Evolutionary conservation across 1,284 basidiomycete species (phyloP).

Genomic region (Pterulicium gracile): DNA sequence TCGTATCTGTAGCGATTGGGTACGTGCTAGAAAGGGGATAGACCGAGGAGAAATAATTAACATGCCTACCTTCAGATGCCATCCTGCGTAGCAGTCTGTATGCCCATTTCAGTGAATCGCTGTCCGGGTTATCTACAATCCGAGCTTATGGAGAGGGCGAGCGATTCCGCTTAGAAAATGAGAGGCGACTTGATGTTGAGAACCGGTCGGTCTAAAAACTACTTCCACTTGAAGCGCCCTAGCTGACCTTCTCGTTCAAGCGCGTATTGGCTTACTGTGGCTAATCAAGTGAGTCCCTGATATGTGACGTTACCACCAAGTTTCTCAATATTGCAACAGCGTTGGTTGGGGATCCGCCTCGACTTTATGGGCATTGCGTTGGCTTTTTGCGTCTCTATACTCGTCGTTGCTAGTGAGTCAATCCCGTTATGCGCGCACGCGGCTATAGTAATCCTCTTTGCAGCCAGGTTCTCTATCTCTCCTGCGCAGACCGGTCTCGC

Average conservation of each 20-base stretch:
- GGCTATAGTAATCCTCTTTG: constrained; percentile 22
- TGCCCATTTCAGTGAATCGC: constrained; percentile 83
- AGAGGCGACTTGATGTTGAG: constrained; percentile 74
- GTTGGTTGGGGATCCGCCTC: constrained; percentile 84
- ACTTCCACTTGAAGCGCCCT: constrained; percentile 1
- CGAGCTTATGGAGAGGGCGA: constrained; percentile 71
- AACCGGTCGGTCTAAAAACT: constrained; percentile 41
- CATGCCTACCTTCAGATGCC: constrained; percentile 31
- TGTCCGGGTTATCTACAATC: constrained; percentile 78
- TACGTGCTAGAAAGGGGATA: constrained; percentile 13
- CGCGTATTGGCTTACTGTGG: constrained; percentile 71
- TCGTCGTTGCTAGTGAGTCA: not conserved
- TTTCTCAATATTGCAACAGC: no score
- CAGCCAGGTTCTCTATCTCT: constrained; percentile 71
- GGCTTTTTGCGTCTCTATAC: constrained; percentile 33
- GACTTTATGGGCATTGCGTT: constrained; percentile 76
- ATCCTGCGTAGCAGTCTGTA: constrained; percentile 61
- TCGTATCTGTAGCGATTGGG: constrained; percentile 33
- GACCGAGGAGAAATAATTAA: not conserved
- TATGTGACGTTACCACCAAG: no score
- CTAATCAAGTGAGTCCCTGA: constrained; percentile 57
- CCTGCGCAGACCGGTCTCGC: constrained; percentile 71
- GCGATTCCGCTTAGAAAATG: constrained; percentile 69
- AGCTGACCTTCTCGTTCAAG: constrained; percentile 3
- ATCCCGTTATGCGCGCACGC: not conserved